phyloP scores from a whole-genome alignment of 2,329 filamentous ascomycete genomes.

The Calonectria pseudoreteaudii region DNA sequence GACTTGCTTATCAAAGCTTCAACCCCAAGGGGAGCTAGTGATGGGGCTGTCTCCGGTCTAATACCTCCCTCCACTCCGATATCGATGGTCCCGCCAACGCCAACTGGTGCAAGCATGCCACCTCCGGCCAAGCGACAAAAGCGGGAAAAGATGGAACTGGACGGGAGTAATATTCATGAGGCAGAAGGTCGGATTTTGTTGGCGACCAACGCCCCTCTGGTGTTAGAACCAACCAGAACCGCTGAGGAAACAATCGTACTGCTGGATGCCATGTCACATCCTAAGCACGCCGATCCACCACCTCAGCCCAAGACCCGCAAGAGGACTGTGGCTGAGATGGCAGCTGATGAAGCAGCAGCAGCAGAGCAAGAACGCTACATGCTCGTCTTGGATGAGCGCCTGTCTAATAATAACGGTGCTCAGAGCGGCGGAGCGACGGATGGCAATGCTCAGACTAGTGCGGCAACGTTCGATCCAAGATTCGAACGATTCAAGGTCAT shows the following conservation, averaged over 20 bases:
- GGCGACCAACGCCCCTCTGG: constrained; percentile 79
- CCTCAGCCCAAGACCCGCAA: constrained; percentile 91
- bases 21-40: constrained; percentile 68
- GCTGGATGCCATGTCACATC: constrained; percentile 78
- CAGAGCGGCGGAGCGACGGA: constrained; percentile 71
- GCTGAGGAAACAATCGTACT: constrained; percentile 77
- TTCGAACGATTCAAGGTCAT: constrained; percentile 95
- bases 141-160: constrained; percentile 79
- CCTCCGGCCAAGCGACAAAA: constrained; percentile 77
- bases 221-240: constrained; percentile 80
- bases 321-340: constrained; percentile 93
- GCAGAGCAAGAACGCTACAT: constrained; percentile 92
- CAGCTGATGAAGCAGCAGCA: constrained; percentile 91
- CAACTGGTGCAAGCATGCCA: constrained; percentile 69
- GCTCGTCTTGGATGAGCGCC: constrained; percentile 89
- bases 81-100: constrained; percentile 69
- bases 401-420: constrained; percentile 69
- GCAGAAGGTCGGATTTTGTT: constrained; percentile 83
- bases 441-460: constrained; percentile 77
- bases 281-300: constrained; percentile 79
- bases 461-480: constrained; percentile 81
- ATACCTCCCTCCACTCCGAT: constrained; percentile 77
- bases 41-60: constrained; percentile 53
- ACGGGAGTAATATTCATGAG: constrained; percentile 77
- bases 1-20: constrained; percentile 83